Evolutionary conservation across 2,329 filamentous ascomycete species (phyloP).

Genomic region (Nannizzia gypsea): DNA sequence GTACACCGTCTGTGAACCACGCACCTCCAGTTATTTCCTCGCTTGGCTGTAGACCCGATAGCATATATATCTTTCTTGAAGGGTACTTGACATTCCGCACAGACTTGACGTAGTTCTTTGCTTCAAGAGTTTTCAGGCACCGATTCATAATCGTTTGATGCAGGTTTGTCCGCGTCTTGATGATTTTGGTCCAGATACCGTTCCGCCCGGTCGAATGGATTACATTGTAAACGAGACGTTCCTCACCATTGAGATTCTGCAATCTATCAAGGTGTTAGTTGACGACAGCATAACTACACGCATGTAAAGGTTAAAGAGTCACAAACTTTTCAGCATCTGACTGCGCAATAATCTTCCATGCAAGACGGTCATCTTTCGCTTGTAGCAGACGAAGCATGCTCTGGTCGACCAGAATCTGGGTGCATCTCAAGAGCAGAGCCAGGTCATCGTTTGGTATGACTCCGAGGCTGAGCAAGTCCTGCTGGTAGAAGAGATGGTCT

Average conservation of each 20-base stretch:
- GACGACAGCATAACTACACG: slow-evolving; percentile 10
- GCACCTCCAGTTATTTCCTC: slow-evolving; percentile 87
- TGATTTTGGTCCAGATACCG: slow-evolving; percentile 82
- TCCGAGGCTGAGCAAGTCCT: slow-evolving; percentile 33
- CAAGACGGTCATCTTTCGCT: slow-evolving; percentile 32
- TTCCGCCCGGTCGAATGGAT: slow-evolving; percentile 77
- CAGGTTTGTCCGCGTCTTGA: slow-evolving; percentile 68
- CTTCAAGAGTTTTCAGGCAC: slow-evolving; percentile 70
- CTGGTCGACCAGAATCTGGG: slow-evolving; percentile 35
- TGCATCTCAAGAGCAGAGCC: slow-evolving; percentile 32
- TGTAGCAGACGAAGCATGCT: slow-evolving; percentile 37
- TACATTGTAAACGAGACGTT: slow-evolving; percentile 74
- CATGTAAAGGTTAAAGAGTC: background rate
- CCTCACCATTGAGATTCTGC: slow-evolving; percentile 48
- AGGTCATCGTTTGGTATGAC: slow-evolving; percentile 36
- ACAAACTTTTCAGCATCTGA: slow-evolving; percentile 40
- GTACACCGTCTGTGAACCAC: slow-evolving; percentile 84
- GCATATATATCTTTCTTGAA: slow-evolving; percentile 92
- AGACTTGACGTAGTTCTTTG: slow-evolving; percentile 68
- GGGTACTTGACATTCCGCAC: slow-evolving; percentile 89
- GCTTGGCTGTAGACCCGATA: slow-evolving; percentile 68
- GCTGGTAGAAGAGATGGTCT: slow-evolving; percentile 37
- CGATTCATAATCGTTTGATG: slow-evolving; percentile 73
- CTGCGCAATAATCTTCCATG: slow-evolving; percentile 38
- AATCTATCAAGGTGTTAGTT: slow-evolving; percentile 20